These are phyloP conservation scores for Amphicarpaea edgeworthii DNA, from an alignment of 306 rosid genomes.

Conservation along the genomic window DNA sequence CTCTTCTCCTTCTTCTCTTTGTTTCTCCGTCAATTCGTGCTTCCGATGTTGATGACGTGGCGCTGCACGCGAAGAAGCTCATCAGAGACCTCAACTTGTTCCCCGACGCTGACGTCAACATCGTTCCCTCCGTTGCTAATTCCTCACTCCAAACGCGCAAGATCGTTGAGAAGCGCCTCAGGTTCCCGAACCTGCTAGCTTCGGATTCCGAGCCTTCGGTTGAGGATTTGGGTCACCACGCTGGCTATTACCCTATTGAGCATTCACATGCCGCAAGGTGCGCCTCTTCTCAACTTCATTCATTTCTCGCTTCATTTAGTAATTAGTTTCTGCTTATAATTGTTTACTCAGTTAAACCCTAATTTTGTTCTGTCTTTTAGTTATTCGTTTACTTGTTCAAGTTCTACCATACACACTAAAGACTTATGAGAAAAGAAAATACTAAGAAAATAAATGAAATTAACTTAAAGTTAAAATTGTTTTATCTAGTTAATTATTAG, in stretches of 20 bases:
- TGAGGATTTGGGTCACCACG: slow-evolving; percentile 86
- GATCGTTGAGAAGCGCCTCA: slow-evolving; percentile 75
- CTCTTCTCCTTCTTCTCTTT: neutral
- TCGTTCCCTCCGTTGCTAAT: slow-evolving; percentile 48
- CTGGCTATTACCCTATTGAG: slow-evolving; percentile 77
- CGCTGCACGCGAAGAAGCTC: slow-evolving; percentile 62
- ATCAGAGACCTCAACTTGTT: slow-evolving; percentile 77
- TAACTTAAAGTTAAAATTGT: no score
- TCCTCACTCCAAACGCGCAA: slow-evolving; percentile 42
- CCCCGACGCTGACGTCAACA: slow-evolving; percentile 65
- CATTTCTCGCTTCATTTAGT: neutral
- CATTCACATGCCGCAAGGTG: slow-evolving; percentile 87
- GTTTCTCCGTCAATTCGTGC: slow-evolving; percentile 44
- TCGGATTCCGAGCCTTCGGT: slow-evolving; percentile 56
- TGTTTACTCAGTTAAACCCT: neutral
- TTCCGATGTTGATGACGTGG: slow-evolving; percentile 31
- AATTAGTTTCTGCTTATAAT: neutral
- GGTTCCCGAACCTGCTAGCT: slow-evolving; percentile 60
- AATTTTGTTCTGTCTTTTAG: neutral
- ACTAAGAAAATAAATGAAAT: no score
- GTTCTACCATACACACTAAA: neutral
- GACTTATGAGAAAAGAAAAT: no score
- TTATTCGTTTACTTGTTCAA: neutral
- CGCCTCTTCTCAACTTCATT: neutral
- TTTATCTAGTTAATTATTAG: no score